Evolutionary conservation across 2,329 filamentous ascomycete genomes (phyloP), one percentile per base, ranked within the genome.

Genomic region (Monilinia vaccinii-corymbosi): DNA sequence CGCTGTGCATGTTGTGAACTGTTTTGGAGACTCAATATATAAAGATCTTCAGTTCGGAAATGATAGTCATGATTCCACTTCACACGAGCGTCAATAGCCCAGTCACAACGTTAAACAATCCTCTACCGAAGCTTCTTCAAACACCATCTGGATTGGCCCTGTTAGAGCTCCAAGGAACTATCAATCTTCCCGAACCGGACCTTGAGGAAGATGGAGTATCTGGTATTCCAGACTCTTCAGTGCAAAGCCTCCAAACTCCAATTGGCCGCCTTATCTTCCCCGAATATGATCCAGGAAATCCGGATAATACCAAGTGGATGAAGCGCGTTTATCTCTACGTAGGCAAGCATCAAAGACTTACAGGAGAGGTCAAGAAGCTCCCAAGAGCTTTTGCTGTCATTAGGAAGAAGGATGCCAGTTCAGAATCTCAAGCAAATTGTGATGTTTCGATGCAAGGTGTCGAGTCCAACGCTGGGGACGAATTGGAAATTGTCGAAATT

Each of bases 111-210:
- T 46, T 49, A 18, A 25, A 55, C 25, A 58, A 72, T 67, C 85
- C 89, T 4, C 82, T 97, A 5, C 94, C 94, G 1, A 73, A 81
- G n/a, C 79, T 96, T 63, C 82, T 97, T 18, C 89, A 92, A 68
- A 97, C 93, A 0, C 94, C 94, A 0, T 86, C 88, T 0, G 94
- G 94, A 55, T 82, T 97, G 45, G 93, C 93, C 21, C 79, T 99
- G 49, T 79, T 99, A 60, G 94, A 97, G 75, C 83, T 99, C 16
- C 94, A 99, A 77, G 94, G 92, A 63, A 90, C 84, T 16, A 86
- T 99, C 75, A 93, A 95, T 73, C 78, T 91, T 1, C 86, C 90
- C 9, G 64, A 75, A 2, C 66, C 71, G n/a, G 69, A 74, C 28
- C 64, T 67, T 11, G 67, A 75, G 56, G 65, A 72, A 31, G 61